These are phyloP conservation scores for Clonostachys rosea DNA, from an alignment of 2,329 filamentous ascomycete species.

Conservation along the genomic window DNA sequence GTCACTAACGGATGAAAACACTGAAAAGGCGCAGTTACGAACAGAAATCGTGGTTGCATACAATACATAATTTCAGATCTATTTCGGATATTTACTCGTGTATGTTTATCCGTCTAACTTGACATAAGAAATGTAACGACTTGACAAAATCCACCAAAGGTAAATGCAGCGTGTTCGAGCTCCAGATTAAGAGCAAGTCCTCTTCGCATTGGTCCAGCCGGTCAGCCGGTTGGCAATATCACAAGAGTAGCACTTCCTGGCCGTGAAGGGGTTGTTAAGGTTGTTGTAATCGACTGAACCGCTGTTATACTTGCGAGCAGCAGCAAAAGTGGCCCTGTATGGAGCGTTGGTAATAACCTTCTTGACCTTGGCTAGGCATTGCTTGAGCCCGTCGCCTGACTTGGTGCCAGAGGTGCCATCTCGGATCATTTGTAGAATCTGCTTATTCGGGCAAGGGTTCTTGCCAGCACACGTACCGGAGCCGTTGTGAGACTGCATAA, in stretches of 20 bases:
- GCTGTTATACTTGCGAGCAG: conserved; percentile 12
- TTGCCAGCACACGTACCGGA: conserved; percentile 6
- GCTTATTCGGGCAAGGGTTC: conserved; percentile 5
- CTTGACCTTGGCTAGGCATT: conserved; percentile 2
- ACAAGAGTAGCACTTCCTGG: conserved; percentile 11
- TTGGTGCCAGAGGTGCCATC: conserved; percentile 8
- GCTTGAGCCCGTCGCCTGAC: conserved; percentile 6
- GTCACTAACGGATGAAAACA: too few species aligned
- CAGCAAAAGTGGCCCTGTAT: conserved; percentile 7
- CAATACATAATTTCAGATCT: too few species aligned
- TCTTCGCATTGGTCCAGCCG: conserved; percentile 10
- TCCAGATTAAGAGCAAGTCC: too few species aligned
- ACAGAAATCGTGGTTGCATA: too few species aligned
- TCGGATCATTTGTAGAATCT: conserved; percentile 8
- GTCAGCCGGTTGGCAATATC: conserved; percentile 12
- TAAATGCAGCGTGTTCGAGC: too few species aligned
- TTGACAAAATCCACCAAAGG: too few species aligned
- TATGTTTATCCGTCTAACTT: too few species aligned
- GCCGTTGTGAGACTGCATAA: conserved; percentile 11
- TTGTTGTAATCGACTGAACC: conserved; percentile 12
- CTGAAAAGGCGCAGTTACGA: too few species aligned
- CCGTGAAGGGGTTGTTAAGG: conserved; percentile 10
- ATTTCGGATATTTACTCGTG: too few species aligned
- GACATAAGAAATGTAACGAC: too few species aligned
- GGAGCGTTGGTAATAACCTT: conserved; percentile 1